phyloP scores from a whole-genome alignment of 2,329 filamentous ascomycete species.

The Fusarium secorum region DNA sequence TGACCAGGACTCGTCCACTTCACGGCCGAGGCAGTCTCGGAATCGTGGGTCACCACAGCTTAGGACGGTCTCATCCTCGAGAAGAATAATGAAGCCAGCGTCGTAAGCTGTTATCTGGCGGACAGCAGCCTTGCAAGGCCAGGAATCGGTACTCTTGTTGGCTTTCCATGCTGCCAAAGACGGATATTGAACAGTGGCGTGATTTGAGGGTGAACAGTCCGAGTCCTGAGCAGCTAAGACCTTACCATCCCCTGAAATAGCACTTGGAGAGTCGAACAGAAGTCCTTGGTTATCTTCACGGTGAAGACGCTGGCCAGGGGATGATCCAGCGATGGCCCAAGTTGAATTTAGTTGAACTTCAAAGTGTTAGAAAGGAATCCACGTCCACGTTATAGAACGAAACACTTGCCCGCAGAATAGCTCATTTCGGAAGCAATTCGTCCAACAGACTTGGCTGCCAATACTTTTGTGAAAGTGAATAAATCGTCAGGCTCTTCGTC shows the following conservation, averaged over 20 bases:
- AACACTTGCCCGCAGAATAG: constrained; percentile 55
- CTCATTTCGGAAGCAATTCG: constrained; percentile 49
- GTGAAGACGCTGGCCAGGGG: not conserved
- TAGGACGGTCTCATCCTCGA: constrained; percentile 54
- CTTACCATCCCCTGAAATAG: constrained; percentile 29
- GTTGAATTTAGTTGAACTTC: constrained; percentile 33
- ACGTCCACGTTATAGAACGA: accelerated
- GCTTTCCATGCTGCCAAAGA: constrained; percentile 32
- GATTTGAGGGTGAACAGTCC: not conserved
- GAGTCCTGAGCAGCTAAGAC: not conserved
- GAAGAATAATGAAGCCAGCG: constrained; percentile 58
- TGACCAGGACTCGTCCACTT: constrained; percentile 50
- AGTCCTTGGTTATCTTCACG: not conserved
- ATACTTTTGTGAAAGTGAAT: constrained; percentile 52
- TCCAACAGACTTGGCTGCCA: constrained; percentile 49
- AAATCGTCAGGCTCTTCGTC: constrained; percentile 56
- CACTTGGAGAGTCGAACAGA: constrained; percentile 15
- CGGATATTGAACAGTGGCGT: constrained; percentile 34
- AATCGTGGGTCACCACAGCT: constrained; percentile 68
- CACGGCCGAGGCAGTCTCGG: constrained; percentile 62
- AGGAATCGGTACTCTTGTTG: constrained; percentile 13
- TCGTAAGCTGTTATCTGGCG: constrained; percentile 57
- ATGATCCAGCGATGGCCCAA: constrained; percentile 33
- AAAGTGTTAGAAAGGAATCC: not conserved
- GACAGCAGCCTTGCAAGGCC: constrained; percentile 40